Base-by-base conservation (phyloP, 495 filamentous ascomycete species). In the Neurospora sp. region DNA sequence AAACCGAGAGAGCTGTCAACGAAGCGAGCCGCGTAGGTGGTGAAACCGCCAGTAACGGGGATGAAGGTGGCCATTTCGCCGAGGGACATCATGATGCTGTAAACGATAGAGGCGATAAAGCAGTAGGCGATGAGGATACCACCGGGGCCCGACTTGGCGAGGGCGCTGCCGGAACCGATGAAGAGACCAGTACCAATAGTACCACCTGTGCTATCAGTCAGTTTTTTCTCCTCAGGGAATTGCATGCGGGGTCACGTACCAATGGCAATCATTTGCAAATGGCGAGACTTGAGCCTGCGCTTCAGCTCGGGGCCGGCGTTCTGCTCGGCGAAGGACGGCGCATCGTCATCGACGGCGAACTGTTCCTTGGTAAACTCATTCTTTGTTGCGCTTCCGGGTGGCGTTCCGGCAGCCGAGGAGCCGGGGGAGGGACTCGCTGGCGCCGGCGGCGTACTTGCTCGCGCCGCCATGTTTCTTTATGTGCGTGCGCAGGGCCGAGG, bases 151-250 rank as follows among this genome's bases (percentile, higher is more conserved):
- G 89, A 84, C 38, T 82, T 86, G 18, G 87, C 84, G 71, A 93
- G 85, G 12, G 89, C 87, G 59, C 81, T 81, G 39, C 91, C 90
- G 70, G 88, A 90, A 71, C 92, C 90, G 35, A 93, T 82, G 83
- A 94, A 94, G 45, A 94, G 83, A 68, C 90, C 91, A 4, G 91
- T 94, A 16, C 91, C 92, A 75, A 94, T 90, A 22, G 90, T 91
- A 69, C 91, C 91, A 75, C 91, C 91, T 27, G 18, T n/a, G n/a
- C 44, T 65, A 6, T 38, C 31, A 39, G 47, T 71, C 37, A 42
- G 40, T 16, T 42, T n/a, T 18, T 10, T 16, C 7, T 8, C 35
- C 35, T 37, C 35, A 3, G 8, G 42, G 9, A 18, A 18, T 8
- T 59, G 10, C 9, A n/a, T 53, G 41, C 10, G 1, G 12, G 10